phyloP scores from a whole-genome alignment of 139 green algal genomes.

The Picochlorum sp. region DNA sequence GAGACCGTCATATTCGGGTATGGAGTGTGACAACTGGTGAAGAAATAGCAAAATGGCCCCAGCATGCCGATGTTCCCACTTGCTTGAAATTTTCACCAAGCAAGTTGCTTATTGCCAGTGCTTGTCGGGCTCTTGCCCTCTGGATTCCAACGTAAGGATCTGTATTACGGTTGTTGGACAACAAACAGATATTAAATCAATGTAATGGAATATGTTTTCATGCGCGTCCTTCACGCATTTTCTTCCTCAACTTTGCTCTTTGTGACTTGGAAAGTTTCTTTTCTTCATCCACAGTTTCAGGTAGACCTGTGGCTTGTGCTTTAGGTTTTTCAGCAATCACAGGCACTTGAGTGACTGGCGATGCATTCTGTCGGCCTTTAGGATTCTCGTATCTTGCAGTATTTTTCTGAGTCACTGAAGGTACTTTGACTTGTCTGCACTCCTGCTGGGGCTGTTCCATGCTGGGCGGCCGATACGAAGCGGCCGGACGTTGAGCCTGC shows the following conservation, averaged over 20 bases:
- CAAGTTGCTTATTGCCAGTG: constrained; percentile 62
- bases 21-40: constrained; percentile 44
- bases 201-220: constrained; percentile 9
- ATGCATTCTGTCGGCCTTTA: neutral
- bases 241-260: constrained; percentile 26
- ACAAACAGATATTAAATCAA: too few relatives aligned
- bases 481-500: too few relatives aligned
- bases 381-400: neutral
- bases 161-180: too few relatives aligned
- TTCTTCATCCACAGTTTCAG: too few relatives aligned
- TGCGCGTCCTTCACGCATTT: constrained; percentile 24
- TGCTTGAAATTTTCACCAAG: constrained; percentile 60
- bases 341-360: neutral
- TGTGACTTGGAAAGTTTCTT: constrained; percentile 20
- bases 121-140: constrained; percentile 55
- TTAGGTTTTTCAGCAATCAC: constrained; percentile 1
- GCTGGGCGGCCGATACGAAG: too few relatives aligned
- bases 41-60: constrained; percentile 46
- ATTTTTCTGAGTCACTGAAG: neutral
- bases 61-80: constrained; percentile 53
- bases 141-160: constrained; percentile 53
- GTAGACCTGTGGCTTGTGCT: neutral
- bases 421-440: neutral
- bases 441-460: neutral
- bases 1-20: constrained; percentile 50